These are phyloP conservation scores for Yamadazyma blattariae DNA, from an alignment of 1,139 yeast species.

Conservation along the genomic window DNA sequence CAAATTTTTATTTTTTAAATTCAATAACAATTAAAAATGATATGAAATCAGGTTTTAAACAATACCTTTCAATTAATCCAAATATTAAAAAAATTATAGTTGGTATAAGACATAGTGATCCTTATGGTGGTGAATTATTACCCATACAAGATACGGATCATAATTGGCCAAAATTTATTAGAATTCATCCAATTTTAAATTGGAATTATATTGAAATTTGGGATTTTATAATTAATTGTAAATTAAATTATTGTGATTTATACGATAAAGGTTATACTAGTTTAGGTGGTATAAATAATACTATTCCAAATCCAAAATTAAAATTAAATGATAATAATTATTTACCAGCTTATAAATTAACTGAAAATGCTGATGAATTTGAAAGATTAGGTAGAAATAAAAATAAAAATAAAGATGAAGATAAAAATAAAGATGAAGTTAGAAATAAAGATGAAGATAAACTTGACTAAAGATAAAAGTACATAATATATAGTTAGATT, in stretches of 20 bases:
- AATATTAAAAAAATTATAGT: constrained; percentile 64
- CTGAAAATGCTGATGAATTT: constrained; percentile 59
- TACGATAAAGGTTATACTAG: constrained; percentile 83
- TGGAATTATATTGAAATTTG: constrained; percentile 81
- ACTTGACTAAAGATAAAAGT: too few relatives aligned
- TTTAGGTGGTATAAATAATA: constrained; percentile 69
- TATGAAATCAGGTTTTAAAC: constrained; percentile 63
- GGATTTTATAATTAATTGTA: constrained; percentile 55
- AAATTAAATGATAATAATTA: constrained; percentile 29
- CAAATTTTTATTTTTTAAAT: constrained; percentile 42
- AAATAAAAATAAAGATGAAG: too few relatives aligned
- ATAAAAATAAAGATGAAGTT: too few relatives aligned
- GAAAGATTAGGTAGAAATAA: constrained; percentile 36
- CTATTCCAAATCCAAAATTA: constrained; percentile 64
- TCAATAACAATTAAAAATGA: constrained; percentile 44
- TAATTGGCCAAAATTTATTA: constrained; percentile 80
- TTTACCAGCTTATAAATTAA: constrained; percentile 64
- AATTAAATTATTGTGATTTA: constrained; percentile 60
- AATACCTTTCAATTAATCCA: constrained; percentile 49
- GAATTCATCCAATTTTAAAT: constrained; percentile 79
- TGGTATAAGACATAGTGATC: constrained; percentile 81
- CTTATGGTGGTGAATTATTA: constrained; percentile 56
- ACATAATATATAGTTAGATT: too few relatives aligned
- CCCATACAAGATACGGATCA: constrained; percentile 70
- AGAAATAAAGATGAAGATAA: too few relatives aligned